Conservation (phyloP, 495 filamentous ascomycete genomes). For the Penicillium waksmanii region DNA sequence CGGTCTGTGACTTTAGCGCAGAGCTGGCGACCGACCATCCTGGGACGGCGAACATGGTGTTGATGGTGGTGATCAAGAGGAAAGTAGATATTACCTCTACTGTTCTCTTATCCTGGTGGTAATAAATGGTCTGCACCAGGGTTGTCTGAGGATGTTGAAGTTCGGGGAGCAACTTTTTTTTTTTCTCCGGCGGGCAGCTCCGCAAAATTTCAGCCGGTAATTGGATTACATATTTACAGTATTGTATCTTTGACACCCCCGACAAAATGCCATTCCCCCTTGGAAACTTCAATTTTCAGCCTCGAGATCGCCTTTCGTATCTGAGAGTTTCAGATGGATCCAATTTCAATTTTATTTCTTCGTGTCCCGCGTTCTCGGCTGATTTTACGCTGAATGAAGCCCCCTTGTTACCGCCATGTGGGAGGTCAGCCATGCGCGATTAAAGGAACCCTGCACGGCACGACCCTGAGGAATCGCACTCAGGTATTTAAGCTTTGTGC, state of each 20-base stretch:
- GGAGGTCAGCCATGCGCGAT: not conserved
- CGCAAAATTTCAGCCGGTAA: constrained; percentile 15
- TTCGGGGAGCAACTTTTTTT: not conserved
- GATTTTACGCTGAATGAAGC: not conserved
- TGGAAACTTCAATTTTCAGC: constrained; percentile 13
- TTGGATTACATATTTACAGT: too few species aligned
- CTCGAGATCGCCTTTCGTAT: not conserved
- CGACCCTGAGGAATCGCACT: not conserved
- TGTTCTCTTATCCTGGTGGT: not conserved
- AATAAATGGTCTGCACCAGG: not conserved
- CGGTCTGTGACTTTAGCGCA: constrained; percentile 69
- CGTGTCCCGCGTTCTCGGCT: not conserved
- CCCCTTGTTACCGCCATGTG: not conserved
- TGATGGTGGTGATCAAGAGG: not conserved
- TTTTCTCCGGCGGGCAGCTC: not conserved
- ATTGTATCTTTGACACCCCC: too few species aligned
- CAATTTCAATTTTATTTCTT: too few species aligned
- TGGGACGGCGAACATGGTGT: constrained; percentile 86
- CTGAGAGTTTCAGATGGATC: too few species aligned
- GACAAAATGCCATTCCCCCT: too few species aligned
- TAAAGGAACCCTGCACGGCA: not conserved
- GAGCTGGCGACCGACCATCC: constrained; percentile 82
- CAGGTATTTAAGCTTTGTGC: not conserved
- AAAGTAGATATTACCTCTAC: not conserved
- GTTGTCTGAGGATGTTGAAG: constrained; percentile 4